Base-by-base conservation (phyloP, 257 asterid genomes). In the Solanum ossicruentum region DNA sequence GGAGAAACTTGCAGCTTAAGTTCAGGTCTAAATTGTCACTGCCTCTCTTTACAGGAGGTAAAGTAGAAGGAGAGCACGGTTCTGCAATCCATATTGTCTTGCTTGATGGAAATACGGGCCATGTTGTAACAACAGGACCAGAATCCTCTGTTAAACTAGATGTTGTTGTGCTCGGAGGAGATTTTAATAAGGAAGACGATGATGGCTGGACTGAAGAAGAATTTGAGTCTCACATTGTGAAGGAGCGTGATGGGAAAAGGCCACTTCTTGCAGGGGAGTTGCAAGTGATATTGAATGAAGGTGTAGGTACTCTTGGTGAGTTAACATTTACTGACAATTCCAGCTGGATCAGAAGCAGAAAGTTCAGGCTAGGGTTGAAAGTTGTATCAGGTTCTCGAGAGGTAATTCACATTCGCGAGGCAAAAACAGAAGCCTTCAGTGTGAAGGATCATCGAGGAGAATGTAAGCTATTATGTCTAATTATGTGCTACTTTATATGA, bases 381-480 rank as follows among this genome's bases (percentile, higher is more conserved):
- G 96, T 93, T 85, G 89, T 94, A 56, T 88, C 98, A 7, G 92
- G 95, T 83, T 87, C 79, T 85, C 88, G 90, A 81, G 97, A 92
- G 82, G 96, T 90, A 55, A 84, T 89, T 69, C 93, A 92, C 75
- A 89, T 97, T 86, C 97, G 96, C 39, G 99, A 94, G 89, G 99
- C 99, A 52, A 95, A 94, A 91, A 95, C 98, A 60, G 98, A 97
- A 67, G 94, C 99, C 82, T 95, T 97, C 87, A 93, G 90, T n/a
- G 99, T 97, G 86, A 97, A 95, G 97, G 99, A 97, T 92, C 98
- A 95, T 88, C 92, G 99, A 92, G 99, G 99, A 88, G 99, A 97
- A 93, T 87, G 99, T 97, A 90, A 91, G 97, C 82, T 81, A 36
- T 41, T 83, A 36, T 67, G 20, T 81, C 56, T 49, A 60, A 72